phyloP scores from a whole-genome alignment of 257 asterid species.

The Solanum tacnaense region DNA sequence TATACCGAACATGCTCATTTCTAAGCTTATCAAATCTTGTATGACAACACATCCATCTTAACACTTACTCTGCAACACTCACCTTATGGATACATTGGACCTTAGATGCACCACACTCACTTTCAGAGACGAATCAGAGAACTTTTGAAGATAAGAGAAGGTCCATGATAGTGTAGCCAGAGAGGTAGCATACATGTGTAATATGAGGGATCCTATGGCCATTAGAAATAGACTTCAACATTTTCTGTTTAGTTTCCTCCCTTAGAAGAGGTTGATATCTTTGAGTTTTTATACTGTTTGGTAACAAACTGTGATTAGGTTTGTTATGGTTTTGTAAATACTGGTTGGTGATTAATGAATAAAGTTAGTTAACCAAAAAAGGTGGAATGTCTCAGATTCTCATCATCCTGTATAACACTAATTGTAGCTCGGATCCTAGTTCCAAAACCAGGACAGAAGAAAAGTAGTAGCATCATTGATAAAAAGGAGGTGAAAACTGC shows the following conservation, averaged over 20 bases:
- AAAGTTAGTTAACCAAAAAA: not conserved
- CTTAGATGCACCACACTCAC: not conserved
- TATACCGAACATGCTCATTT: not conserved
- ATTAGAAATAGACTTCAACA: not conserved
- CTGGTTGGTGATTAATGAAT: not conserved
- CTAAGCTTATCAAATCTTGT: not conserved
- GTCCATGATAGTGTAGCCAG: not conserved
- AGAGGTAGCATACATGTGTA: not conserved
- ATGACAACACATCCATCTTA: not conserved
- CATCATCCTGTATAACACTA: not conserved
- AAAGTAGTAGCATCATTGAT: not conserved
- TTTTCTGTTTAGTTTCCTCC: not conserved
- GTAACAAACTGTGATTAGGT: not conserved
- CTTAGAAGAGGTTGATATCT: not conserved
- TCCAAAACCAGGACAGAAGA: not conserved
- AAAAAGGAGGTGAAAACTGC: not conserved
- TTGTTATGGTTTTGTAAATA: not conserved
- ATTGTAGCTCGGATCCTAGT: not conserved
- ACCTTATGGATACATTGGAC: not conserved
- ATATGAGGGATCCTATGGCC: not conserved
- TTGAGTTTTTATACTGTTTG: not conserved
- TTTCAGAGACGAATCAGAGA: not conserved
- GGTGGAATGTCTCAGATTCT: not conserved
- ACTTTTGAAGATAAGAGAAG: not conserved
- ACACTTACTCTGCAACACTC: not conserved